A percentile compares a stretch with the other conserved stretches of the same genome.
Evolutionary conservation across 345 rosid species (phyloP).

Genomic region (Isatis tinctoria): DNA sequence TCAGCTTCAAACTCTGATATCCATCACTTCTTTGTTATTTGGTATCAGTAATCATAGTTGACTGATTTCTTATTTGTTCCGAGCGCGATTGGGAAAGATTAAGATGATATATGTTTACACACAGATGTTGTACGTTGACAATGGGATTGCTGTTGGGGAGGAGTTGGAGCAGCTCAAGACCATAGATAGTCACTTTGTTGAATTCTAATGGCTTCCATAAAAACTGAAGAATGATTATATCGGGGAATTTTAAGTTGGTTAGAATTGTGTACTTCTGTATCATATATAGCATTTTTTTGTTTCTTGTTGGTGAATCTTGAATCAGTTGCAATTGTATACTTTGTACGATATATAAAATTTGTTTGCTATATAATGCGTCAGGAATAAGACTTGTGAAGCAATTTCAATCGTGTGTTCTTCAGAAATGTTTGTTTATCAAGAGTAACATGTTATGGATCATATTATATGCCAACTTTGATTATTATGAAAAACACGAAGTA

Average conservation of each 20-base stretch:
- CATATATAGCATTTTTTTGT: neutral
- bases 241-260: neutral
- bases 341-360: neutral
- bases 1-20: neutral
- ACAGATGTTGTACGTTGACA: conserved; percentile 70
- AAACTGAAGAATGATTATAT: neutral
- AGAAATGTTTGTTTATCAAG: neutral
- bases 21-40: neutral
- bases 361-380: neutral
- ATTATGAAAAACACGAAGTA: neutral
- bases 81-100: neutral
- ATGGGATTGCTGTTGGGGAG: conserved; percentile 56
- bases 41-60: neutral
- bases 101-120: conserved; percentile 6
- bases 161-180: conserved; percentile 78
- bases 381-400: neutral
- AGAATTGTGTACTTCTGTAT: neutral
- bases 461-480: neutral
- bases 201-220: conserved; percentile 32
- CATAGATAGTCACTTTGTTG: conserved; percentile 49
- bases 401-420: neutral
- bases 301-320: no score
- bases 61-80: neutral
- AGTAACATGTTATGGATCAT: neutral
- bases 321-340: neutral